A percentile compares a stretch with the other conserved stretches of the same genome.
Evolutionary conservation across 2,329 filamentous ascomycete genomes (phyloP).

Genomic region (Monosporascus sp.): DNA sequence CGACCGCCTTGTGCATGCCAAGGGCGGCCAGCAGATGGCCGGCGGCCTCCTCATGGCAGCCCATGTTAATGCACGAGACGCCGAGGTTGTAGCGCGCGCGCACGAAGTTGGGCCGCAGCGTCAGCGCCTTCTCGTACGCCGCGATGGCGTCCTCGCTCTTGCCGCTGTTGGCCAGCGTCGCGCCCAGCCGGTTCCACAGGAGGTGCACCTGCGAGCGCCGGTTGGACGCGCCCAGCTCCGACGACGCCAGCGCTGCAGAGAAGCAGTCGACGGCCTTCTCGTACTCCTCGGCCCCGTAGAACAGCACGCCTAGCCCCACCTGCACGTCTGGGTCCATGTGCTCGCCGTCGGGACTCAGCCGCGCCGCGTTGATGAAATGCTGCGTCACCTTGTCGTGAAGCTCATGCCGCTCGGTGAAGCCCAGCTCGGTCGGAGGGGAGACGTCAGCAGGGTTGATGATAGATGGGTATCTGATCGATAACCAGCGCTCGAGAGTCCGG

Average conservation of each 20-base stretch:
- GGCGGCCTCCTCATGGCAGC: constrained; percentile 88
- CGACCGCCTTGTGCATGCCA: constrained; percentile 91
- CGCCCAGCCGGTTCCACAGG: constrained; percentile 94
- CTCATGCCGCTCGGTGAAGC: constrained; percentile 86
- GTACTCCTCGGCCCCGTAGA: constrained; percentile 97
- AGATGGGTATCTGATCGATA: constrained; percentile 87
- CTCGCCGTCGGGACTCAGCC: constrained; percentile 83
- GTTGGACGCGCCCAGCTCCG: constrained; percentile 78
- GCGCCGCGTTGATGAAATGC: constrained; percentile 86
- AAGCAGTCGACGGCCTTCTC: constrained; percentile 99
- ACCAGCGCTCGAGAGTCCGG: constrained; percentile 91
- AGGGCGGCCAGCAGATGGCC: constrained; percentile 87
- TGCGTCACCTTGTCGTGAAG: constrained; percentile 88
- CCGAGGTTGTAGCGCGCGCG: constrained; percentile 95
- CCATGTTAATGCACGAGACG: constrained; percentile 95
- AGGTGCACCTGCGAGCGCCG: constrained; percentile 83
- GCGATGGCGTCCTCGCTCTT: constrained; percentile 93
- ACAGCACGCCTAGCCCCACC: constrained; percentile 91
- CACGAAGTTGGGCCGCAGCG: constrained; percentile 91
- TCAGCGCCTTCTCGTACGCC: constrained; percentile 88
- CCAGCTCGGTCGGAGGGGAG: constrained; percentile 73
- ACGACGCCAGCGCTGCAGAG: constrained; percentile 79
- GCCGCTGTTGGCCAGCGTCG: constrained; percentile 91
- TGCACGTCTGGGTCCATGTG: constrained; percentile 99
- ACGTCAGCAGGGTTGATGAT: constrained; percentile 69